Base-by-base conservation (phyloP, 352 stramenopile species). In the Phytopythium ostracodes region DNA sequence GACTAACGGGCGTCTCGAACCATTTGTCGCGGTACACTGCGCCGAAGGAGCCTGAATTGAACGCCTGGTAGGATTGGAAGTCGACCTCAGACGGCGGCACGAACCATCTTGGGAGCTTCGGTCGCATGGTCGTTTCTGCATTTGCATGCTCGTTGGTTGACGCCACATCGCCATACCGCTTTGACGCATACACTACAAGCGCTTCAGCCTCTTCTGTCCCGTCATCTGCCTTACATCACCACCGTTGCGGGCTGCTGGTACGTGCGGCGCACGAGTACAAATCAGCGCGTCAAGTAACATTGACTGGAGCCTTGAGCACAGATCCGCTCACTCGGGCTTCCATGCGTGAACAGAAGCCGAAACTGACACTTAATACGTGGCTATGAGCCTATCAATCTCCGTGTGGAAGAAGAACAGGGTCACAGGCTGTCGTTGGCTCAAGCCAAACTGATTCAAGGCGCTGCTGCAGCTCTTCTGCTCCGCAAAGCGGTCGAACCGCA, bases 1-100 rank as follows among this genome's bases (percentile, higher is more conserved):
- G 22, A 76, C 58, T 5, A 10, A 74, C 60, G 15, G 66, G 54
- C 22, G n/a, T 57, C 7, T 55, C 54, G 33, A 63, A 60, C 66
- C 70, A 76, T 31, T 66, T 67, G 2, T 66, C 70, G 31, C 59
- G 65, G 20, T 72, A 57, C 4, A 73, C 54, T 0, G 66, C 65
- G 33, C 70, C 63, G 47, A 71, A 72, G 1, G 50, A 25, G 31
- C 66, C 70, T n/a, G 51, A 52, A 49, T 43, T 66, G 31, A 72
- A 66, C 51, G 25, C 27, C 15, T 69, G 52, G 29, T 65, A 42
- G 6, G 65, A 63, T n/a, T 67, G 64, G n/a, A 72, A 67, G n/a
- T 63, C 9, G 18, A 76, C 66, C 35, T 76, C 70, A 31, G 71
- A 66, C 20, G 63, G 63, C 10, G 70, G 66, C 49, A 76, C 25